Conservation (phyloP, 106 monocot genomes). For the Dendrobium nobile region DNA sequence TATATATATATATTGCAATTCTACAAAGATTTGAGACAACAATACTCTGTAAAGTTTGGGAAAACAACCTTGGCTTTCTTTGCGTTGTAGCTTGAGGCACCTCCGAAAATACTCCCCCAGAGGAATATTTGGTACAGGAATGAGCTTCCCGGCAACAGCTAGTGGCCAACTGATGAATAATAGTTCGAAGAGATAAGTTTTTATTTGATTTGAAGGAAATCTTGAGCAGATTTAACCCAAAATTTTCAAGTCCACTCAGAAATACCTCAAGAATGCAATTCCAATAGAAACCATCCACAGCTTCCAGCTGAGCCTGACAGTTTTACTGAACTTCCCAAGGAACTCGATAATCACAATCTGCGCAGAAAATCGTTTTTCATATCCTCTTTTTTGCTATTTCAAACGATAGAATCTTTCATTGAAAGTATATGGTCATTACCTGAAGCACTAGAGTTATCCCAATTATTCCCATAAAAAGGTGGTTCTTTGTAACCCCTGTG, state of each 20-base stretch:
- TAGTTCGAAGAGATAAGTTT: not conserved
- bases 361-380: no score
- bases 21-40: not conserved
- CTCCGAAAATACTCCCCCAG: conserved; percentile 27
- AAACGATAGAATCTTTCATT: no score
- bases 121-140: conserved; percentile 59
- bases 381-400: no score
- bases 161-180: conserved; percentile 56
- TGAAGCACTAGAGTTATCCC: conserved; percentile 59
- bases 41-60: not conserved
- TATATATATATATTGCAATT: no score
- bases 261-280: conserved; percentile 47
- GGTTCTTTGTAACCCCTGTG: conserved; percentile 39
- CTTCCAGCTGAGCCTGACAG: conserved; percentile 53
- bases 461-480: conserved; percentile 50
- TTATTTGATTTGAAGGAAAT: not conserved
- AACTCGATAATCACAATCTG: conserved; percentile 61
- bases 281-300: conserved; percentile 57
- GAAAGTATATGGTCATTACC: conserved; percentile 18
- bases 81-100: not conserved
- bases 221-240: not conserved
- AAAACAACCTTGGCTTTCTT: conserved; percentile 14
- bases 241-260: no score
- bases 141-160: conserved; percentile 57
- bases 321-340: conserved; percentile 65